Percentiles rank a stretch among this genome's conserved stretches.
Conservation (phyloP, 352 stramenopile species). For the Saprolegnia diclina region DNA sequence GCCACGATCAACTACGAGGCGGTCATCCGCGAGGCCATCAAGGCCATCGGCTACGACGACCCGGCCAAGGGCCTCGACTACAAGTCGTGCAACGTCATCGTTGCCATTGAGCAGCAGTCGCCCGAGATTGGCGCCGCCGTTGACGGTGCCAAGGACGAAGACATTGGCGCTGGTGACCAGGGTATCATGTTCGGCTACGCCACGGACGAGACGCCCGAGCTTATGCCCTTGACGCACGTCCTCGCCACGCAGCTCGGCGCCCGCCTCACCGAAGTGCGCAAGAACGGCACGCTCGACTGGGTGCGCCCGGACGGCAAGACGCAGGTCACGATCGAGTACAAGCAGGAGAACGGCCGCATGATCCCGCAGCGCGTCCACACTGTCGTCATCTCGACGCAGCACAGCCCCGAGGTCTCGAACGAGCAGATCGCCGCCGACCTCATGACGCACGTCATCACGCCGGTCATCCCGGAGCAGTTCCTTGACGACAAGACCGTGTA, state of each 20-base stretch:
- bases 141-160: conserved; percentile 94
- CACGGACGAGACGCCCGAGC: conserved; percentile 50
- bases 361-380: conserved; percentile 97
- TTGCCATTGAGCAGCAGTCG: conserved; percentile 99
- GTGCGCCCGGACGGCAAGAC: conserved; percentile 99
- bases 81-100: conserved; percentile 99
- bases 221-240: conserved; percentile 98
- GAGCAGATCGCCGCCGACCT: conserved; percentile 98
- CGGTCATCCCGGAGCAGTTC: conserved; percentile 98
- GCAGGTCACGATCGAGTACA: conserved; percentile 98
- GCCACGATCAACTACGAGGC: conserved; percentile 99
- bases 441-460: conserved; percentile 99
- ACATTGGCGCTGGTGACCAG: conserved; percentile 98
- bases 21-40: conserved; percentile 97
- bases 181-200: conserved; percentile 90
- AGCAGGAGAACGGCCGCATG: conserved; percentile 91
- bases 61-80: conserved; percentile 99
- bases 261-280: conserved; percentile 97
- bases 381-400: conserved; percentile 99
- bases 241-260: conserved; percentile 95
- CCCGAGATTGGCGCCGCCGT: conserved; percentile 99
- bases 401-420: conserved; percentile 97
- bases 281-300: conserved; percentile 98
- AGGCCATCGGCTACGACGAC: conserved; percentile 99
- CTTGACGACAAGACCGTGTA: conserved; percentile 99